phyloP scores from a whole-genome alignment of 1,139 yeast species.

The Hyphopichia fennica region DNA sequence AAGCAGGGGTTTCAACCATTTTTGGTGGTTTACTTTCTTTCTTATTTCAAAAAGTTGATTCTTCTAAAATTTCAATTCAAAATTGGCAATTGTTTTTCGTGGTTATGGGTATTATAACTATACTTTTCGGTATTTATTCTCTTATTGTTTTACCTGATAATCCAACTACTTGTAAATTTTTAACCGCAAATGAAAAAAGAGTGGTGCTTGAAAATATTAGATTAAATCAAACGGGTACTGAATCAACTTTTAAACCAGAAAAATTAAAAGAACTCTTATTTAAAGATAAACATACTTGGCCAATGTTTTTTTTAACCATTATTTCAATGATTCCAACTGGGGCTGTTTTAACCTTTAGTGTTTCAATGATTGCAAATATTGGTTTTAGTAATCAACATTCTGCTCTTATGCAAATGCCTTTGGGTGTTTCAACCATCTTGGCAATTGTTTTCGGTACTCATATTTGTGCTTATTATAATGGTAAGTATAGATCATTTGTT shows the following conservation, averaged over 20 bases:
- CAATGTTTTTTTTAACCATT: constrained; percentile 32
- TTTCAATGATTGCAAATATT: constrained; percentile 37
- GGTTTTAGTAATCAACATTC: constrained; percentile 33
- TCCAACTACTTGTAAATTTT: constrained; percentile 30
- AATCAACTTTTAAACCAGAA: constrained; percentile 15
- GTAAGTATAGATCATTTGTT: constrained; percentile 21
- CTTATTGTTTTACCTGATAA: constrained; percentile 31
- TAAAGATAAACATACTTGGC: constrained; percentile 38
- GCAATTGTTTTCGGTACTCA: constrained; percentile 33
- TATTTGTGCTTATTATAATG: constrained; percentile 18
- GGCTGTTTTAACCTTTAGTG: constrained; percentile 40
- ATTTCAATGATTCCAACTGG: constrained; percentile 42
- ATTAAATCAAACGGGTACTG: constrained; percentile 25
- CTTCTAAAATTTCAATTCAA: constrained; percentile 15
- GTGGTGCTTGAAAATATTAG: constrained; percentile 30
- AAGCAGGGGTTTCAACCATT: constrained; percentile 42
- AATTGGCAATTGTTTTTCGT: constrained; percentile 44
- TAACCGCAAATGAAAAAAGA: constrained; percentile 26
- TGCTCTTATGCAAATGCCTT: constrained; percentile 42
- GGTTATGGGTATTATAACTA: constrained; percentile 36
- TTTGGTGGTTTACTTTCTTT: constrained; percentile 42
- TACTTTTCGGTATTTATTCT: constrained; percentile 29
- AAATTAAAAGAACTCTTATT: constrained; percentile 34
- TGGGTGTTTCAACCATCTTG: constrained; percentile 36
- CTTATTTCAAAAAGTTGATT: constrained; percentile 41